Base-by-base conservation (phyloP, 2,329 filamentous ascomycete genomes). In the Claviceps pazoutovae region DNA sequence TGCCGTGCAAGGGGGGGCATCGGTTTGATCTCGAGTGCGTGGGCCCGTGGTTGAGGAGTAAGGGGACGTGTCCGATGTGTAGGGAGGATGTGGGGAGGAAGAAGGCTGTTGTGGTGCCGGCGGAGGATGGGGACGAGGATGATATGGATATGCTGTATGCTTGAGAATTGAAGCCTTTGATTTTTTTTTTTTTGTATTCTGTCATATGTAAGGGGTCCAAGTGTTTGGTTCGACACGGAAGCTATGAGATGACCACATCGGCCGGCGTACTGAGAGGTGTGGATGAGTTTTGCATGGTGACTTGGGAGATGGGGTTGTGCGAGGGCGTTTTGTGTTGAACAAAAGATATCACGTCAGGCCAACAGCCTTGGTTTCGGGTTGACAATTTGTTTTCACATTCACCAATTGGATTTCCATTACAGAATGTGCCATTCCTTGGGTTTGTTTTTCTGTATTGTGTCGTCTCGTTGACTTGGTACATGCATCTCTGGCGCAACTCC, bases 21-120 rank as follows among this genome's bases (percentile, higher is more conserved):
- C 67, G 66, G 48, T 84, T 82, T 61, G 81, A 84, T 59, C 65
- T 84, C n/a, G 81, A 84, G 66, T 84, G 81, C 59, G 79, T 84
- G 2, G 76, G 74, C 3, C 80, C 81, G 6, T 84, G 81, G 81
- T 62, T 84, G 62, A 68, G 74, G 62, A 74, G 77, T 59, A 81
- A 83, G 65, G 80, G 80, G 39, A 82, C 72, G 36, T 84, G 80
- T 62, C 80, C 80, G 41, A 70, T 83, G 68, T 83, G 80, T 63
- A 68, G 81, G 54, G 73, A 76, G 62, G 78, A 81, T 59, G 65
- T 84, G 66, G 73, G 70, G 36, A 74, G 75, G 70, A 79, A 78
- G 70, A 69, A 71, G 61, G 68, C 71, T 53, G 61, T 65, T n/a
- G 67, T 13, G 2, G 44, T 11, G 41, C 7, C 68, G 13, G 66